phyloP scores from a whole-genome alignment of 106 monocot species.

The Dioscorea alata region DNA sequence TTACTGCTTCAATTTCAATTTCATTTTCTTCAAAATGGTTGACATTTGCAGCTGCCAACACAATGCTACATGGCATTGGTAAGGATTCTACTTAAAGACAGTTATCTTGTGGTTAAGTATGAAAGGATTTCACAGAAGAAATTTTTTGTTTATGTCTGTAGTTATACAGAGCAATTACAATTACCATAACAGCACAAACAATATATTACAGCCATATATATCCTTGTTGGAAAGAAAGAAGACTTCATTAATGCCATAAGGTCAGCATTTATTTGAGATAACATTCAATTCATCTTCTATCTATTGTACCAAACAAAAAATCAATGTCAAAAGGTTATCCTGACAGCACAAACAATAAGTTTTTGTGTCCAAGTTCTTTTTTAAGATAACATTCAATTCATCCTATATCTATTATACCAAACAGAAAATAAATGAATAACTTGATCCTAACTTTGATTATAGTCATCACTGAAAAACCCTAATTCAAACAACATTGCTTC shows the following conservation, averaged over 20 bases:
- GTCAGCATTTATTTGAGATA: constrained; percentile 9
- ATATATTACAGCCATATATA: constrained; percentile 62
- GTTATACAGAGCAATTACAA: constrained; percentile 64
- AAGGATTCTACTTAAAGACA: constrained; percentile 13
- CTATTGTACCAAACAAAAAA: neutral
- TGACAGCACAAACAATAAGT: no score
- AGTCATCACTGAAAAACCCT: no score
- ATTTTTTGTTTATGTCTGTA: constrained; percentile 17
- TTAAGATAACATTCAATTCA: no score
- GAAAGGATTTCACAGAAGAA: neutral
- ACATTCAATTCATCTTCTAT: no score
- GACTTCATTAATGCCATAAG: constrained; percentile 12
- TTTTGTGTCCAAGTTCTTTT: no score
- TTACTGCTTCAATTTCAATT: no score
- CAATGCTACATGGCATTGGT: constrained; percentile 87
- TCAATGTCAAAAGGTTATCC: no score
- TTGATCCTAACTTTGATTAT: no score
- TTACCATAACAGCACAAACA: constrained; percentile 53
- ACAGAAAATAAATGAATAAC: no score
- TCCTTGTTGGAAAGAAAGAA: constrained; percentile 28
- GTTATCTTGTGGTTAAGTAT: neutral
- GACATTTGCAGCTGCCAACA: constrained; percentile 70
- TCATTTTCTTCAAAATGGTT: no score
- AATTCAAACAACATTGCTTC: no score
- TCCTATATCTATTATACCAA: no score